A percentile compares a stretch with the other conserved stretches of the same genome.
These are phyloP conservation scores for Cercospora sp. DNA, from an alignment of 2,329 filamentous ascomycete species.

Conservation along the genomic window DNA sequence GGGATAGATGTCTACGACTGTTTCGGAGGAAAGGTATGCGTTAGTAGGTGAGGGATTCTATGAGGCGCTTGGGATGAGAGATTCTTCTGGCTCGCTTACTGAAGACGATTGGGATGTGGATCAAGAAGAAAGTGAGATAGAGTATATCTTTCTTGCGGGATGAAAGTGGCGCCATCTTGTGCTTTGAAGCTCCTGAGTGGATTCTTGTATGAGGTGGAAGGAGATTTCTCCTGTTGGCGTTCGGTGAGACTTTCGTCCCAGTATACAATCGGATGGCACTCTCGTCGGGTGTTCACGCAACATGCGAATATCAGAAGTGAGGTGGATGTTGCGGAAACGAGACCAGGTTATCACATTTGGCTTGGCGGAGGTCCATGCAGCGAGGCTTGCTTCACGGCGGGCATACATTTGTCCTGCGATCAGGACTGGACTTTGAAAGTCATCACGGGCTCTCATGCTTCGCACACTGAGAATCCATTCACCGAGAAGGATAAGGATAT, in stretches of 20 bases:
- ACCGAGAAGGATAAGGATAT: background rate
- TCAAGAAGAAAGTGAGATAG: constrained; percentile 62
- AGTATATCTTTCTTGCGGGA: constrained; percentile 47
- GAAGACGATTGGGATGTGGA: constrained; percentile 63
- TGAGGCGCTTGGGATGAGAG: background rate
- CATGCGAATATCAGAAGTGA: background rate
- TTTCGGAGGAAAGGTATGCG: background rate
- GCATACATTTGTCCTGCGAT: background rate
- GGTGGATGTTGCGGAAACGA: background rate
- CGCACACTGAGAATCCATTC: background rate
- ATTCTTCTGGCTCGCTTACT: constrained; percentile 45
- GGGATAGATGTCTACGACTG: constrained; percentile 62
- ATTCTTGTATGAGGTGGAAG: background rate
- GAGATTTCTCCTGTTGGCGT: too few species aligned
- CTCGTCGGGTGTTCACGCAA: background rate
- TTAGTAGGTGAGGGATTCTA: background rate
- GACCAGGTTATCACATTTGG: background rate
- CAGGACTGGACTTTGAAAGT: background rate
- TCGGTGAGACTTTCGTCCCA: background rate
- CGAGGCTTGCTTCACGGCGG: background rate
- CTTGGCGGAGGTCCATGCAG: constrained; percentile 2
- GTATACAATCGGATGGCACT: background rate
- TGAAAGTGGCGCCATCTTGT: constrained; percentile 30
- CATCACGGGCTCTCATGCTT: background rate
- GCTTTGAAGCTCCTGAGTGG: background rate